phyloP scores from a whole-genome alignment of 495 filamentous ascomycete genomes.

The Neurospora sp. region DNA sequence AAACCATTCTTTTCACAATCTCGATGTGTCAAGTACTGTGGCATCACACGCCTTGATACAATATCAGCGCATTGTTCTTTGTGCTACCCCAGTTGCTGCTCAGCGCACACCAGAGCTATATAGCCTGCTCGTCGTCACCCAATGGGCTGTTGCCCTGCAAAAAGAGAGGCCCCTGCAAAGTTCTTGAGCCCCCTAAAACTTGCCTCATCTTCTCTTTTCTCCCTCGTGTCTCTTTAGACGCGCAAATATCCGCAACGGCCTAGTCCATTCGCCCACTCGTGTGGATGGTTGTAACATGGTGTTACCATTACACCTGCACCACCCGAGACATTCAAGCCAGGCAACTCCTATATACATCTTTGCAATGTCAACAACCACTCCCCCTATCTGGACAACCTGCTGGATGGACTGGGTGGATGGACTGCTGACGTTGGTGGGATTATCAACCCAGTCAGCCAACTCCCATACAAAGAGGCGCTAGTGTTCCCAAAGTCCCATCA shows the following conservation, averaged over 20 bases:
- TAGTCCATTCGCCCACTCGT: not conserved
- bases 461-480: conserved; percentile 1
- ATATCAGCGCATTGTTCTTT: conserved; percentile 16
- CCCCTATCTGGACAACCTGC: not conserved
- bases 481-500: not conserved
- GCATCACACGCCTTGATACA: conserved; percentile 13
- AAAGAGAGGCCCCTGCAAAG: conserved; percentile 9
- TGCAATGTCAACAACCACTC: not conserved
- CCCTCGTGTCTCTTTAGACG: conserved; percentile 4
- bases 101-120: conserved; percentile 14
- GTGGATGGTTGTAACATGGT: not conserved
- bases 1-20: not conserved
- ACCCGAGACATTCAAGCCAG: not conserved
- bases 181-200: not conserved
- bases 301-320: not conserved
- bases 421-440: not conserved
- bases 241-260: conserved; percentile 8
- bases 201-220: not conserved
- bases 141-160: conserved; percentile 6
- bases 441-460: not conserved
- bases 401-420: not conserved
- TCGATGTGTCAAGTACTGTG: conserved; percentile 1
- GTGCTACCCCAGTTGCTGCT: conserved; percentile 14
- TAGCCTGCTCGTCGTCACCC: conserved; percentile 16
- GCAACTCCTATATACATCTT: not conserved